Base-by-base conservation (phyloP, 768 basidiomycete species). In the Rhizopogon vulgaris region DNA sequence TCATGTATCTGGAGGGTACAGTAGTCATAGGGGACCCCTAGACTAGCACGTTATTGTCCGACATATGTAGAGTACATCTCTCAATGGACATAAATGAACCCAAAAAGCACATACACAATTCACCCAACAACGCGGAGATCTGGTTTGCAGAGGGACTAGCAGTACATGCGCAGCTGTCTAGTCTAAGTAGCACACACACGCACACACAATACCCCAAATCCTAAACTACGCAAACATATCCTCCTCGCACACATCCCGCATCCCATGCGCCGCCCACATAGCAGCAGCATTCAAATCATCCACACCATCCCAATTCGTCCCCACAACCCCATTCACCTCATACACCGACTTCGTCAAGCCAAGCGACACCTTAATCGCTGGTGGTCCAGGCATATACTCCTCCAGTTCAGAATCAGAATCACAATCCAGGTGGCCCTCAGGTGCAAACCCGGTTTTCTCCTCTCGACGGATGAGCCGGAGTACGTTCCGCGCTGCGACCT, bases 301-400 rank as follows among this genome's bases (percentile, higher is more conserved):
- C 6, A 66, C 60, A 10, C 70, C 75, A 45, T 78, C 74, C 24
- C 70, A 64, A 45, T 70, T 76, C 8, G 70, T 66, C 2, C 75
- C 76, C 24, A 80, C 71, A 12, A 69, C 65, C 18, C 71, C 74
- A 14, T 72, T 67, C 3, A 75, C 68, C 55, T 82, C 75, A 51
- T 78, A 79, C 12, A 77, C 72, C 15, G 69, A 62, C 42, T 71
- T 74, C 49, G 65, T 74, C 72, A 84, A 56, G 4, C 83, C 83
- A 22, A 85, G 72, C 0, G 83, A 78, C 2, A 85, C 73, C 60
- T 84, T 84, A 69, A 85, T 84, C 15, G 72, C 79, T 0, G 80
- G 78, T 10, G 64, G 57, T 6, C 72, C 68, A 1, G 82, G 78
- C 0, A 47, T 61, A 53, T 83, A 83, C 9, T 59, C 61, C 46